Evolutionary conservation across 2,329 filamentous ascomycete genomes (phyloP).

Genomic region (Amphichorda felina): DNA sequence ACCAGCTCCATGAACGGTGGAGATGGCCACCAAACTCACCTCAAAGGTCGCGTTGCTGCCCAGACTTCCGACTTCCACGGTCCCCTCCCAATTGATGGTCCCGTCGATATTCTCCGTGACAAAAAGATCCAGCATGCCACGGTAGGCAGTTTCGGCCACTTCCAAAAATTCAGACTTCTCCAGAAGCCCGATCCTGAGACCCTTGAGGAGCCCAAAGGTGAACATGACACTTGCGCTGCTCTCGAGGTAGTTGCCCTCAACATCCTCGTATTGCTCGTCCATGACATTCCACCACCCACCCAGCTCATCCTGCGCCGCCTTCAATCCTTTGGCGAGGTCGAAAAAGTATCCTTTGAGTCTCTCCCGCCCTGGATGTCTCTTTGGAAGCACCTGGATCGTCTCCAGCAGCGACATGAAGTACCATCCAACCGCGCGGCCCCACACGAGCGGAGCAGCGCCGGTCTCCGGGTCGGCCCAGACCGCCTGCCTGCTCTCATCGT

Average conservation of each 20-base stretch:
- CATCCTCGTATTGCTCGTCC: conserved; percentile 31
- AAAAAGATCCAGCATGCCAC: conserved; percentile 27
- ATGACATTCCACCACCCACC: conserved; percentile 50
- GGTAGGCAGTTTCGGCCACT: conserved; percentile 13
- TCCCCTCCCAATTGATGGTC: conserved; percentile 37
- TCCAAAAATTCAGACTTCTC: conserved; percentile 8
- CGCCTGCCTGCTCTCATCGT: conserved; percentile 33
- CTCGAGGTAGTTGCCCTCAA: conserved; percentile 47
- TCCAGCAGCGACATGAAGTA: conserved; percentile 40
- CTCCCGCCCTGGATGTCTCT: conserved; percentile 19
- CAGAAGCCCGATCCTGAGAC: conserved; percentile 14
- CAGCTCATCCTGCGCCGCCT: conserved; percentile 23
- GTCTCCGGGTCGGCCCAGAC: conserved; percentile 37
- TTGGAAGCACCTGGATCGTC: conserved; percentile 31
- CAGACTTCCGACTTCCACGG: conserved; percentile 38
- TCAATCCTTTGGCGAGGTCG: conserved; percentile 27
- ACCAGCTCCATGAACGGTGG: not conserved
- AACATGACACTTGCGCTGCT: conserved; percentile 48
- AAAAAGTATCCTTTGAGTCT: conserved; percentile 25
- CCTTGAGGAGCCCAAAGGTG: conserved; percentile 37
- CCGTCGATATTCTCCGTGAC: conserved; percentile 33
- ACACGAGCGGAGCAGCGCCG: conserved; percentile 38
- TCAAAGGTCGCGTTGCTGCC: conserved; percentile 35
- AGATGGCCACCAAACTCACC: conserved; percentile 19
- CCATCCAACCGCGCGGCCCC: conserved; percentile 43